These are phyloP conservation scores for Narthecium ossifragum DNA, from an alignment of 106 monocot species.

Conservation along the genomic window DNA sequence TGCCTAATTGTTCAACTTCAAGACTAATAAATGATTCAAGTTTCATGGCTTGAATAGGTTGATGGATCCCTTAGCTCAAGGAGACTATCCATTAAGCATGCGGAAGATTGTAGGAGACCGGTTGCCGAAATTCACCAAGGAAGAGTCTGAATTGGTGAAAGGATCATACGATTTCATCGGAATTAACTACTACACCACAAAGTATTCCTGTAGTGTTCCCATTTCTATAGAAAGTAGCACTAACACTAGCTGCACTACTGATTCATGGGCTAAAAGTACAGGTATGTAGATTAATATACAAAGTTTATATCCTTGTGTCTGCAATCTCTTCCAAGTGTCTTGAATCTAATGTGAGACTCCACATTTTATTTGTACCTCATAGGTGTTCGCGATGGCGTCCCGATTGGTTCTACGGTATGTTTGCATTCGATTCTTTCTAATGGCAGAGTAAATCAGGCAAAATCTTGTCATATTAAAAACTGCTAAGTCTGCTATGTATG, in stretches of 20 bases:
- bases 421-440: too few relatives aligned
- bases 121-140: too few relatives aligned
- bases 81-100: too few relatives aligned
- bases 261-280: slow-evolving; percentile 15
- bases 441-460: too few relatives aligned
- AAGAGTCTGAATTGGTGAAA: too few relatives aligned
- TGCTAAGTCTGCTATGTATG: too few relatives aligned
- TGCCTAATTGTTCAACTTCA: too few relatives aligned
- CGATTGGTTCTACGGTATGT: slow-evolving; percentile 8
- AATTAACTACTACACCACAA: slow-evolving; percentile 38
- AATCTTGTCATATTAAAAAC: not conserved
- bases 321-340: not conserved
- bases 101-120: too few relatives aligned
- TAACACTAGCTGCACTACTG: slow-evolving; percentile 14
- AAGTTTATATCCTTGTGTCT: not conserved
- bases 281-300: slow-evolving; percentile 2
- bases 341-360: not conserved
- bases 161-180: too few relatives aligned
- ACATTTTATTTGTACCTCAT: not conserved
- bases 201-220: slow-evolving; percentile 7
- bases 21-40: too few relatives aligned
- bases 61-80: too few relatives aligned
- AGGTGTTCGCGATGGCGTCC: slow-evolving; percentile 1
- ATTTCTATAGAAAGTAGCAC: not conserved
- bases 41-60: too few relatives aligned